Evolutionary conservation across 495 filamentous ascomycete species (phyloP), one percentile per base, ranked within the genome.

Genomic region (Podospora bellae-mahoneyi): DNA sequence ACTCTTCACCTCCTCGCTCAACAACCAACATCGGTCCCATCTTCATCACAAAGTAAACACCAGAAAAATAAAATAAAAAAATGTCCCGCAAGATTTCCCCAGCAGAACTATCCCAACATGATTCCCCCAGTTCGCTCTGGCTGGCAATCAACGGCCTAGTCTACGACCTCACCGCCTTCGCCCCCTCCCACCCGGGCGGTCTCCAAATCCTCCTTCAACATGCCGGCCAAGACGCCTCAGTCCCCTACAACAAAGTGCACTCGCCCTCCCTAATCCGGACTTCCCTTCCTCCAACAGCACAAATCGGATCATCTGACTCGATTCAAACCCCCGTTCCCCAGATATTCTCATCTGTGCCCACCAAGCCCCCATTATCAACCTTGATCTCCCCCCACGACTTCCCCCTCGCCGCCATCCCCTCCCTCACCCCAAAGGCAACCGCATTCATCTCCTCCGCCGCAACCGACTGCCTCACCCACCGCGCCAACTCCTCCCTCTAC

Each of bases 391-490:
- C 86, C 39, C 82, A 92, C 68, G 93, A 96, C 75, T 94, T 96
- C 77, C 85, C 88, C 70, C 34, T 75, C 16, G 87, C 88, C 3
- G 91, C 92, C 2, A 81, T 84, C 5, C 81, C 80, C 23, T 88
- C 84, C 18, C 81, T 90, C 48, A 85, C 82, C 30, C 80, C 84
- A 23, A 96, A 96, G 75, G 86, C 92, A 13, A 92, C 90, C 87
- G 93, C 92, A 0, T 97, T 94, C 78, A 89, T 91, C 72, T 90
- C 90, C 44, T 91, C 89, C 53, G 92, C 91, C 15, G 91, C 93
- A 6, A 94, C 90, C 0, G 92, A 96, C 77, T 78, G 89, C 0
- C 76, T 91, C 66, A 92, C 92, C 0, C 85, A 87, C 20, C 72
- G 70, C 64, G 71, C 72, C 5, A 87, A 87, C 69, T 76, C 66